These are phyloP conservation scores for Lenwebbia sp. DNA, from an alignment of 345 rosid species.

Conservation along the genomic window DNA sequence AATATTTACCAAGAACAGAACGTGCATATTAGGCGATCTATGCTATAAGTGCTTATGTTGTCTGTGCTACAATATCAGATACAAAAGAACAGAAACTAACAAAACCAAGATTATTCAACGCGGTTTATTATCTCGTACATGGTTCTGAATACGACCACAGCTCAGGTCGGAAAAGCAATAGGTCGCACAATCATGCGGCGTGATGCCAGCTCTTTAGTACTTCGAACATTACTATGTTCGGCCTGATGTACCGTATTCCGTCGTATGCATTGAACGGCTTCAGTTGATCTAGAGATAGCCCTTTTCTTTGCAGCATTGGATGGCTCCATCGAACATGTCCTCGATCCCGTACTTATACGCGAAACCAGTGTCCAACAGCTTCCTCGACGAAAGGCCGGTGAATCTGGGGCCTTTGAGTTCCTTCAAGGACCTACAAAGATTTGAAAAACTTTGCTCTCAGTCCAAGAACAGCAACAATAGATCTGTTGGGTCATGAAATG, in stretches of 20 bases:
- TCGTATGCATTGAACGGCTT: not conserved
- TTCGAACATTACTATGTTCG: not conserved
- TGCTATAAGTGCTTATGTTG: not conserved
- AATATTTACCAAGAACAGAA: not conserved
- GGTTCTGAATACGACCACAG: too few species aligned
- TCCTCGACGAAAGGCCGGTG: constrained; percentile 12
- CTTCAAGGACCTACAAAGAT: not conserved
- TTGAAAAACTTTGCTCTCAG: not conserved
- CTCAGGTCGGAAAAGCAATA: not conserved
- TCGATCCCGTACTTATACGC: constrained; percentile 13
- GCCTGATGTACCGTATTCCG: not conserved
- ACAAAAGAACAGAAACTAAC: not conserved
- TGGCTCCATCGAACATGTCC: constrained; percentile 24
- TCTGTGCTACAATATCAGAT: not conserved
- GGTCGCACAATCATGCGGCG: not conserved
- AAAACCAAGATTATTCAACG: not conserved
- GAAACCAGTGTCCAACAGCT: constrained; percentile 23
- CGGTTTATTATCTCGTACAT: not conserved
- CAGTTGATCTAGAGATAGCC: constrained; percentile 2
- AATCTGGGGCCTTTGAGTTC: not conserved
- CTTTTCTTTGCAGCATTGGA: constrained; percentile 17
- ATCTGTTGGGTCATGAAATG: not conserved
- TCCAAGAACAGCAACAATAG: not conserved
- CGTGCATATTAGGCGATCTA: not conserved
- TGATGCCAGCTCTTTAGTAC: not conserved